These are phyloP conservation scores for Neurospora tetrasperma DNA, from an alignment of 495 filamentous ascomycete genomes.

Conservation along the genomic window DNA sequence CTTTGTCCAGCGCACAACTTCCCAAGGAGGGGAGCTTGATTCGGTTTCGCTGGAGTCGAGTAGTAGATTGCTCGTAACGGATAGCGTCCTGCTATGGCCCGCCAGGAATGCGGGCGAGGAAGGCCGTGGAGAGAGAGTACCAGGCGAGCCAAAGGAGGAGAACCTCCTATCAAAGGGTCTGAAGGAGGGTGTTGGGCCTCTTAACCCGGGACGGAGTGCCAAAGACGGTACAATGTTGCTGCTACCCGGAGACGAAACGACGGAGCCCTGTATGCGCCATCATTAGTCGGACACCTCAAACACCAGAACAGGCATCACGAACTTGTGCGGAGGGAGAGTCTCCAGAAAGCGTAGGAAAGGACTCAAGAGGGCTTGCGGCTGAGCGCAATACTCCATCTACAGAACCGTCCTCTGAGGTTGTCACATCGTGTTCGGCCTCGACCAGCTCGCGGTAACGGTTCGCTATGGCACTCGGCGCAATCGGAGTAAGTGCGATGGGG, in stretches of 20 bases:
- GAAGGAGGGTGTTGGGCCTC: slow-evolving; percentile 65
- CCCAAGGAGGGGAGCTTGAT: slow-evolving; percentile 72
- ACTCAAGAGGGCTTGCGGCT: slow-evolving; percentile 38
- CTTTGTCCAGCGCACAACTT: slow-evolving; percentile 93
- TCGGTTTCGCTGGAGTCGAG: slow-evolving; percentile 51
- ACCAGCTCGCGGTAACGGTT: slow-evolving; percentile 39
- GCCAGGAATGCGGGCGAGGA: slow-evolving; percentile 71
- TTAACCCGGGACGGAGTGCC: slow-evolving; percentile 36
- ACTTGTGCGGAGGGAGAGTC: slow-evolving; percentile 87
- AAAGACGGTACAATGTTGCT: slow-evolving; percentile 47
- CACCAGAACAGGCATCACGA: slow-evolving; percentile 15
- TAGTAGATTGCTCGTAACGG: slow-evolving; percentile 48
- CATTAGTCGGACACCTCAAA: slow-evolving; percentile 12
- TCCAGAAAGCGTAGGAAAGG: slow-evolving; percentile 62
- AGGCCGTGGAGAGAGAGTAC: slow-evolving; percentile 49
- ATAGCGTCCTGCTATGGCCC: slow-evolving; percentile 68
- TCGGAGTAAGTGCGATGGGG: slow-evolving; percentile 8
- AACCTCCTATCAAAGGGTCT: slow-evolving; percentile 92
- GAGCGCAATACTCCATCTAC: slow-evolving; percentile 28
- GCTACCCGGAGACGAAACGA: slow-evolving; percentile 66
- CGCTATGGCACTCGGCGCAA: slow-evolving; percentile 25
- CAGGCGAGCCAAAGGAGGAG: slow-evolving; percentile 63
- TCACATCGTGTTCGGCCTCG: slow-evolving; percentile 18
- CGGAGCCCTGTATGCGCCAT: slow-evolving; percentile 56
- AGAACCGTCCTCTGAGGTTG: slow-evolving; percentile 37